Conservation (phyloP, 495 filamentous ascomycete genomes). For the Lepraria neglecta region DNA sequence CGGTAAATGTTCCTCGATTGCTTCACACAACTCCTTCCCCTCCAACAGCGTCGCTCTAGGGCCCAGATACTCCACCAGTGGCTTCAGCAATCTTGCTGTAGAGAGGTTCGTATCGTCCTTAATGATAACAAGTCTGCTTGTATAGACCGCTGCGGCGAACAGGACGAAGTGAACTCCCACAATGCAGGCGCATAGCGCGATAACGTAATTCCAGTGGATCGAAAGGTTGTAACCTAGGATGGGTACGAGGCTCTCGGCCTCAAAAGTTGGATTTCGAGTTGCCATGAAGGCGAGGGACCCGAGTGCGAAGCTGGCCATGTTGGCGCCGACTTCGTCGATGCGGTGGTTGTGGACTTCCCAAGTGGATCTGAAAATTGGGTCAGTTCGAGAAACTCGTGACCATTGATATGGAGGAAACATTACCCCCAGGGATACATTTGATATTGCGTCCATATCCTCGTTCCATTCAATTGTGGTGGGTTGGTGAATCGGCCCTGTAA, state of each 20-base stretch:
- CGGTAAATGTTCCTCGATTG: conserved; percentile 8
- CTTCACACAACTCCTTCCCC: conserved; percentile 16
- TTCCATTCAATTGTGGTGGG: neutral
- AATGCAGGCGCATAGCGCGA: conserved; percentile 18
- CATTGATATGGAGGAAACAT: neutral
- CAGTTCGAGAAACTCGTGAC: neutral
- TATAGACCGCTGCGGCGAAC: conserved; percentile 20
- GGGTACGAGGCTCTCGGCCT: conserved; percentile 12
- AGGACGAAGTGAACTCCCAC: conserved; percentile 19
- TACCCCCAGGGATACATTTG: conserved; percentile 24
- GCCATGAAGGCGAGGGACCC: conserved; percentile 25
- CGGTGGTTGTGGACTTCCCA: conserved; percentile 23
- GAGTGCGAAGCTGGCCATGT: conserved; percentile 27
- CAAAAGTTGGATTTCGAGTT: conserved; percentile 3
- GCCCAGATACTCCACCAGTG: conserved; percentile 17
- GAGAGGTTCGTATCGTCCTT: conserved; percentile 22
- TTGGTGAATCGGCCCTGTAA: conserved; percentile 19
- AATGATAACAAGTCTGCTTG: conserved; percentile 21
- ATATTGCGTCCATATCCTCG: conserved; percentile 23
- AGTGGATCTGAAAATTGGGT: conserved; percentile 9
- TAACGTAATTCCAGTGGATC: conserved; percentile 22
- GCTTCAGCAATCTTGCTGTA: conserved; percentile 19
- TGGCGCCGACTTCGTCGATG: conserved; percentile 15
- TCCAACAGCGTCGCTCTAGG: conserved; percentile 8
- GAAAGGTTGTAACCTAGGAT: conserved; percentile 21